Percentiles rank a stretch among this genome's conserved stretches.
Conservation (phyloP, 805 yeast species). For the Wickerhamiella shivajii region DNA sequence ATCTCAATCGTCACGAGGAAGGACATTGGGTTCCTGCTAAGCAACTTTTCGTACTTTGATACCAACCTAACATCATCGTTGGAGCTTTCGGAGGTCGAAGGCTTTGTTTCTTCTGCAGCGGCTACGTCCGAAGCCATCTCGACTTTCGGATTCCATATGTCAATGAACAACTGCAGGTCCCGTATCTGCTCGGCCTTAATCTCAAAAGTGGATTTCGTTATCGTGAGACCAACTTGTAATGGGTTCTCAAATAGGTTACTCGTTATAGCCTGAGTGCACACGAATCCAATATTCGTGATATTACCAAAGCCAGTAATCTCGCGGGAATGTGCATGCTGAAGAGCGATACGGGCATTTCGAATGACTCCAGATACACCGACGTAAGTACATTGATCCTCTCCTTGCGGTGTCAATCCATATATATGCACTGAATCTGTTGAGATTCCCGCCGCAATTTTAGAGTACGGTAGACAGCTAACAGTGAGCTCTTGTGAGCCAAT, state of each 20-base stretch:
- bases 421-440: constrained; percentile 56
- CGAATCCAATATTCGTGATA: constrained; percentile 2
- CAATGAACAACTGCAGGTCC: constrained; percentile 57
- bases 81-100: neutral
- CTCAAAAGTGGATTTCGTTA: constrained; percentile 38
- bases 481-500: constrained; percentile 62
- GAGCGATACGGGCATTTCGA: constrained; percentile 46
- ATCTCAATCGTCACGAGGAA: constrained; percentile 54
- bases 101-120: neutral
- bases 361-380: constrained; percentile 35
- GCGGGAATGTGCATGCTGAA: constrained; percentile 84
- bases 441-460: constrained; percentile 77
- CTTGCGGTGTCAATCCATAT: constrained; percentile 29
- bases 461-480: constrained; percentile 85
- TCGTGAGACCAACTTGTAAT: constrained; percentile 29
- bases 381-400: constrained; percentile 19
- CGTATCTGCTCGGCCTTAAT: constrained; percentile 75
- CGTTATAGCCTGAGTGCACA: constrained; percentile 5
- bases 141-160: constrained; percentile 14
- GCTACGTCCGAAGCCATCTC: neutral
- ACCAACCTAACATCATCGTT: neutral
- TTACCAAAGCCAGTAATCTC: constrained; percentile 52
- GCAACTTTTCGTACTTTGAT: constrained; percentile 16
- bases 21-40: constrained; percentile 45
- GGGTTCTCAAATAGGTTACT: constrained; percentile 11